Evolutionary conservation across 2,329 filamentous ascomycete genomes (phyloP), one percentile per base, ranked within the genome.

Genomic region (Dothideomycetes sp.): DNA sequence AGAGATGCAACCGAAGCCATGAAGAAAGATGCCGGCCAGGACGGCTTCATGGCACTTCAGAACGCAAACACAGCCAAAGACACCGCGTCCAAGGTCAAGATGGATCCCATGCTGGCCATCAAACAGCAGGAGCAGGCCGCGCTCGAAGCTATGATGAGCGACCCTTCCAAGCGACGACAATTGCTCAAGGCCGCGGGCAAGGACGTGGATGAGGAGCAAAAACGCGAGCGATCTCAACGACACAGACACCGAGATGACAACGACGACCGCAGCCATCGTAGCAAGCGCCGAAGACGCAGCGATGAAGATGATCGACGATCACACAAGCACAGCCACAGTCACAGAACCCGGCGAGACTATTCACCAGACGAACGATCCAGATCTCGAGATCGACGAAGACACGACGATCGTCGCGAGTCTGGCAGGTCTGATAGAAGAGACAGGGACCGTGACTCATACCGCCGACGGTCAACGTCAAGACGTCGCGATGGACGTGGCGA

Each of bases 21-120:
- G 42, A 81, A 86, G 60, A 94, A 94, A 60, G 62, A 64, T 34
- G 62, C 61, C 19, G 55, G 56, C 8, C 55, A 61, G 27, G 56
- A 63, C 36, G 53, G 51, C n/a, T 70, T 74, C 45, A 69, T 81
- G 66, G 74, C 77, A 0, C 51, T 78, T 37, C 75, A 81, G 45
- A 77, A 78, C 50, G 80, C 81, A 18, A 86, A 85, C 55, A 83
- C 75, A 3, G 69, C 78, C 12, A 72, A 84, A 47, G 91, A 98
- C 59, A 87, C 80, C 0, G 82, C 85, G 19, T 64, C 77, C 35
- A 98, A 98, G 65, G 79, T 96, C 34, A 73, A 87, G 47, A 84
- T 93, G 48, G 91, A 98, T 56, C 91, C 91, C 0, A 70, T 98
- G 52, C 67, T 96, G 24, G 85, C 88, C 17, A 95, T 98, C 59